These are phyloP conservation scores for Knufia petricola DNA, from an alignment of 2,329 filamentous ascomycete species.

Conservation along the genomic window DNA sequence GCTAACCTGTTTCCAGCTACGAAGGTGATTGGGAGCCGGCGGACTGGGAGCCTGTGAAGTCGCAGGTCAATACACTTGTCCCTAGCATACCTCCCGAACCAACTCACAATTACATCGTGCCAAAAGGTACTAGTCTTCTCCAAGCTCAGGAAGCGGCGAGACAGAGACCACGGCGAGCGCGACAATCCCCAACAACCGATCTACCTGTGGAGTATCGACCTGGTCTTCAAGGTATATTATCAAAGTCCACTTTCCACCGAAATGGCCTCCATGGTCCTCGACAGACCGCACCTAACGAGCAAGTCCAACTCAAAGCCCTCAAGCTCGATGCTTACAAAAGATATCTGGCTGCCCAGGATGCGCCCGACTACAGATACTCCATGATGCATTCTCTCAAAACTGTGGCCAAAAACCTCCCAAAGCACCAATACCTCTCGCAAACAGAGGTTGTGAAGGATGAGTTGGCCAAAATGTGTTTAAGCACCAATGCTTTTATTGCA, in stretches of 20 bases:
- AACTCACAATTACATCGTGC: constrained; percentile 5
- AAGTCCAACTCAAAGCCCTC: neutral
- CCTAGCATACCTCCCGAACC: constrained; percentile 3
- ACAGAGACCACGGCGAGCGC: neutral
- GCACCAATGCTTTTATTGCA: constrained; percentile 14
- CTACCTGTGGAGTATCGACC: constrained; percentile 4
- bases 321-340: constrained; percentile 4
- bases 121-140: neutral
- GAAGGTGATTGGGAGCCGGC: constrained; percentile 8
- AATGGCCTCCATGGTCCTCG: neutral
- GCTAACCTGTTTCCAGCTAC: constrained; percentile 8
- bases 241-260: neutral
- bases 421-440: neutral
- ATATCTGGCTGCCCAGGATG: neutral
- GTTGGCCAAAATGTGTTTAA: constrained; percentile 5
- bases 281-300: neutral
- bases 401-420: neutral
- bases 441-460: neutral
- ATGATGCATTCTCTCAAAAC: constrained; percentile 4
- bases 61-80: neutral
- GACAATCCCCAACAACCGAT: neutral
- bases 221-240: neutral
- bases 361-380: neutral
- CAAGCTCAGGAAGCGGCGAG: neutral
- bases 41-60: constrained; percentile 4